phyloP scores from a whole-genome alignment of 345 rosid genomes.

The Luvunga scandens region DNA sequence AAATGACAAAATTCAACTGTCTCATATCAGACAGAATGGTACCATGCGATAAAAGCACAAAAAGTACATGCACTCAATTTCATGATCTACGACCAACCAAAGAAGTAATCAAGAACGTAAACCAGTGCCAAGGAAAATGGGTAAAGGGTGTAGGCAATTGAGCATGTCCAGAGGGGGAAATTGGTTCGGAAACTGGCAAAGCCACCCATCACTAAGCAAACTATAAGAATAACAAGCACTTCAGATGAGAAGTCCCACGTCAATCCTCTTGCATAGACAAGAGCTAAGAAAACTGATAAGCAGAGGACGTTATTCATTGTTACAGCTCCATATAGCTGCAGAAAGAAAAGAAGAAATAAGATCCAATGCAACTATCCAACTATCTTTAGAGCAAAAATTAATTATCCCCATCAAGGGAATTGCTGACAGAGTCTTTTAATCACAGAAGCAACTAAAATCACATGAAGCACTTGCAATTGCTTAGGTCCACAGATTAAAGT shows the following conservation, averaged over 20 bases:
- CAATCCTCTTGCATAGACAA: constrained; percentile 74
- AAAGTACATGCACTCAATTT: not conserved
- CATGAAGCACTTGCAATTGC: not conserved
- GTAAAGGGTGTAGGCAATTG: constrained; percentile 64
- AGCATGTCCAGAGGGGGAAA: constrained; percentile 90
- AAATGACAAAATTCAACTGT: not conserved
- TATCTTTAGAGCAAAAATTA: not conserved
- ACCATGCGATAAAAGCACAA: not conserved
- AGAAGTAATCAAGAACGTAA: constrained; percentile 73
- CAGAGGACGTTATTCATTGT: constrained; percentile 92
- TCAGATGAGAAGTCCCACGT: constrained; percentile 97
- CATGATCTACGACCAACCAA: constrained; percentile 80
- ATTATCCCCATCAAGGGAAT: not conserved
- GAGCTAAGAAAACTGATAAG: constrained; percentile 84
- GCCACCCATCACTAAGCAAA: constrained; percentile 74
- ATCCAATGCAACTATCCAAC: not conserved
- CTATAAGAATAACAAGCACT: constrained; percentile 81
- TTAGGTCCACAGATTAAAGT: not conserved
- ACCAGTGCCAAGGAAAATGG: constrained; percentile 85
- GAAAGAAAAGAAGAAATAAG: constrained; percentile 13
- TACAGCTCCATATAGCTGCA: constrained; percentile 89
- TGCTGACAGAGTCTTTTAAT: not conserved
- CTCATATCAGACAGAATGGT: not conserved
- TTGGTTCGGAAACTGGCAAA: constrained; percentile 86
- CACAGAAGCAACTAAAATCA: not conserved